Base-by-base conservation (phyloP, 768 basidiomycete genomes). In the Boletus subcaerulescens region DNA sequence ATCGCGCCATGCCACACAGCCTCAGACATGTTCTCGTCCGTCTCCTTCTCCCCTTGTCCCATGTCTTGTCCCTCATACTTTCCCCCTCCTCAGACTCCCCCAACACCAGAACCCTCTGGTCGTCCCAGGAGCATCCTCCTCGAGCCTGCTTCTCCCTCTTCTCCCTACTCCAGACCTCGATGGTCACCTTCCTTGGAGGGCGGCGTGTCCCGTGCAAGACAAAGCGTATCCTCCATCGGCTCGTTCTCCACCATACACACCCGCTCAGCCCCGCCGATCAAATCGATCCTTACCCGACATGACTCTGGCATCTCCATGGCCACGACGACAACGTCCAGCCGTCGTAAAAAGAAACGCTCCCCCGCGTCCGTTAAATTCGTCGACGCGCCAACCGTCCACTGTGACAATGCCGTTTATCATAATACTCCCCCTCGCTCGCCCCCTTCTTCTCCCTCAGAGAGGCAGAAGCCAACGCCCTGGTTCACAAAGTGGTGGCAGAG, bases 301-400 rank as follows among this genome's bases (percentile, higher is more conserved):
- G 74, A 67, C 53, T 77, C 77, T 22, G 83, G 77, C 39, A 67
- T 80, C 47, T 81, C 80, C 7, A 79, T 72, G 59, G 58, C 63
- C 48, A 68, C 65, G 17, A 68, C 68, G 32, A 64, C 74, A 24
- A 59, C 54, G 39, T 60, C 59, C 24, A 46, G 56, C 13, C 58
- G 65, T 33, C 60, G 70, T 17, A 64, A 57, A 55, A 73, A 63
- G 58, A 72, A 45, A 29, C 72, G 69, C n/a, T 65, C 69, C 8
- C 60, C 73, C 12, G 64, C 72, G 50, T 86, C 83, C 33, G 87
- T 89, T 47, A 89, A 86, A 60, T 89, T 89, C 57, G 83, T 83
- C 29, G 85, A 86, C 53, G 73, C 76, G 50, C 86, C 86, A 15
- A 85, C 78, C 3, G 75, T 87, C 10, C 79, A 85, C 63, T 84